phyloP scores from a whole-genome alignment of 768 basidiomycete genomes.

The Xerocomellus chrysenteron region DNA sequence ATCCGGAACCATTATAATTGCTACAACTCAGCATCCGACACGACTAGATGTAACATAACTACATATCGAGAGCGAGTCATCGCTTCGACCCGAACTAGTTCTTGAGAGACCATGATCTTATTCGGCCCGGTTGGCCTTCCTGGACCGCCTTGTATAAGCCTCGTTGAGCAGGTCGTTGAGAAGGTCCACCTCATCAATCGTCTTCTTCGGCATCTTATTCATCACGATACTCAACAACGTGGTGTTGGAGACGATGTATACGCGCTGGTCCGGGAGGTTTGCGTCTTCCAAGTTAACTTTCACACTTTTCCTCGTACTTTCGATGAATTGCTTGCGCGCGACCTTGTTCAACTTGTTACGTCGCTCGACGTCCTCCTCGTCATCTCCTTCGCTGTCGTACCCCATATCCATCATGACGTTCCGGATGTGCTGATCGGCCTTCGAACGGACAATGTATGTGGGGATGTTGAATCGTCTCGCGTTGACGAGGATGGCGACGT shows the following conservation, averaged over 20 bases:
- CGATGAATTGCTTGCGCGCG: constrained; percentile 17
- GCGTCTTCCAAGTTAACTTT: constrained; percentile 20
- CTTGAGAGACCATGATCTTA: neutral
- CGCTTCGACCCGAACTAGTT: neutral
- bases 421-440: constrained; percentile 23
- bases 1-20: neutral
- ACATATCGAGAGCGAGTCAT: neutral
- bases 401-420: constrained; percentile 20
- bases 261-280: constrained; percentile 24
- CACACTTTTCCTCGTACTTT: constrained; percentile 18
- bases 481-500: constrained; percentile 19
- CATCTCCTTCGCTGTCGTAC: constrained; percentile 19
- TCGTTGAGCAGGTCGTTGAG: constrained; percentile 16
- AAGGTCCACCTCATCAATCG: constrained; percentile 26
- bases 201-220: constrained; percentile 15
- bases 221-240: constrained; percentile 20
- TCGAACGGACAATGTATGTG: constrained; percentile 24
- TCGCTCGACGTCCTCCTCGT: constrained; percentile 6
- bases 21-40: neutral
- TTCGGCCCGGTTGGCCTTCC: neutral
- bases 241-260: constrained; percentile 27
- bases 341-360: constrained; percentile 9
- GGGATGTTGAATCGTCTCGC: constrained; percentile 17
- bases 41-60: neutral
- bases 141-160: constrained; percentile 7